Conservation (phyloP, 352 stramenopile species). For the Phytophthora pluvialis region DNA sequence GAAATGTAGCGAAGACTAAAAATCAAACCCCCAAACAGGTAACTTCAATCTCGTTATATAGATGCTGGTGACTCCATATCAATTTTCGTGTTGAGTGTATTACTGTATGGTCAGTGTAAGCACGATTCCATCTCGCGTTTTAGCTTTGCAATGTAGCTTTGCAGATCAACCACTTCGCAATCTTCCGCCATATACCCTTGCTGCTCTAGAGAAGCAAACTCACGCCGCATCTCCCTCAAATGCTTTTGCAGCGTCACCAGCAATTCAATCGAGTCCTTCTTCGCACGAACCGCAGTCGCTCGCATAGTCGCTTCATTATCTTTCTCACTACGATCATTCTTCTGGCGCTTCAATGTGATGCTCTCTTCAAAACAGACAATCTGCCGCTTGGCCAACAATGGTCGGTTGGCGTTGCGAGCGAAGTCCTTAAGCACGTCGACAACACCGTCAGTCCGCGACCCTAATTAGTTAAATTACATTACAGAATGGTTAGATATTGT, state of each 20-base stretch:
- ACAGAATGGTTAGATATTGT: background rate
- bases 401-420: background rate
- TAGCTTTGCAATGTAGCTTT: background rate
- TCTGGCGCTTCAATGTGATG: background rate
- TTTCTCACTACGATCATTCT: background rate
- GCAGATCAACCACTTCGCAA: background rate
- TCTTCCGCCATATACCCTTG: background rate
- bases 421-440: background rate
- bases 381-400: background rate
- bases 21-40: no score
- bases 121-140: background rate
- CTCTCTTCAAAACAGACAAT: background rate
- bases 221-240: background rate
- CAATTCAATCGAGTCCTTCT: background rate
- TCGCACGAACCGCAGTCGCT: no score
- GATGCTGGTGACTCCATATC: no score
- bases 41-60: no score
- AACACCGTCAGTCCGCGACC: background rate
- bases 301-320: background rate
- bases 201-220: background rate
- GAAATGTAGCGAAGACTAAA: no score
- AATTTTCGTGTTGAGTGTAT: no score
- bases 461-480: background rate
- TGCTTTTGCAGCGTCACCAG: background rate
- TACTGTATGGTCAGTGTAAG: background rate